Conservation (phyloP, 192 early-diverging fungal species). For the Backusella liffmaniae region DNA sequence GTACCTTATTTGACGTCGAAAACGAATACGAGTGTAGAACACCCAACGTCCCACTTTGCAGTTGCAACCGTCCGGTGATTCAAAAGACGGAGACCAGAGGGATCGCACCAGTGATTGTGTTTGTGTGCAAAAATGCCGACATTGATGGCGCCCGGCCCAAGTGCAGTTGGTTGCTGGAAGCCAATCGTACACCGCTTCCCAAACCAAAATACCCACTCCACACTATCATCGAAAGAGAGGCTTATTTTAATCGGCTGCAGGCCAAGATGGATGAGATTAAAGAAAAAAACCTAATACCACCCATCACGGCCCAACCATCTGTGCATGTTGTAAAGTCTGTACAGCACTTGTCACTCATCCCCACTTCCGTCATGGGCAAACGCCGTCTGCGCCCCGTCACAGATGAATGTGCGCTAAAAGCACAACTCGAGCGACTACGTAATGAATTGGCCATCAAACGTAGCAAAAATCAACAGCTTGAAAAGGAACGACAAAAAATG, state of each 20-base stretch:
- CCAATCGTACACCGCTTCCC: neutral
- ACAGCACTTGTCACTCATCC: neutral
- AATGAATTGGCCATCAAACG: neutral
- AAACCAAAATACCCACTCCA: neutral
- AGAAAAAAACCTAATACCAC: neutral
- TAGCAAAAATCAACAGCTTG: neutral
- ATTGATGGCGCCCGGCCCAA: neutral
- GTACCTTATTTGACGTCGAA: neutral
- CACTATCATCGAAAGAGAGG: neutral
- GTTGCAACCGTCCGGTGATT: neutral
- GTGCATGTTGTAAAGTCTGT: neutral
- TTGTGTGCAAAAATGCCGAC: neutral
- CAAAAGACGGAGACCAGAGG: neutral
- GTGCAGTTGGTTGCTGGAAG: neutral
- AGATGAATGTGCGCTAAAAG: neutral
- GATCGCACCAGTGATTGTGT: neutral
- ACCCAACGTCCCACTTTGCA: constrained; percentile 1
- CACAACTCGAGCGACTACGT: neutral
- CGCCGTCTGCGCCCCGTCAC: neutral
- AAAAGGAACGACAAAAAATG: neutral
- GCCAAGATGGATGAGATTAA: neutral
- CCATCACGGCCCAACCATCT: no score
- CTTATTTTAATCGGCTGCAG: neutral
- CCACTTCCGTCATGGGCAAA: neutral
- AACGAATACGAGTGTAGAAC: neutral